Evolutionary conservation across 2,329 filamentous ascomycete genomes (phyloP), one percentile per base, ranked within the genome.

Genomic region (Aspergillus bombycis): DNA sequence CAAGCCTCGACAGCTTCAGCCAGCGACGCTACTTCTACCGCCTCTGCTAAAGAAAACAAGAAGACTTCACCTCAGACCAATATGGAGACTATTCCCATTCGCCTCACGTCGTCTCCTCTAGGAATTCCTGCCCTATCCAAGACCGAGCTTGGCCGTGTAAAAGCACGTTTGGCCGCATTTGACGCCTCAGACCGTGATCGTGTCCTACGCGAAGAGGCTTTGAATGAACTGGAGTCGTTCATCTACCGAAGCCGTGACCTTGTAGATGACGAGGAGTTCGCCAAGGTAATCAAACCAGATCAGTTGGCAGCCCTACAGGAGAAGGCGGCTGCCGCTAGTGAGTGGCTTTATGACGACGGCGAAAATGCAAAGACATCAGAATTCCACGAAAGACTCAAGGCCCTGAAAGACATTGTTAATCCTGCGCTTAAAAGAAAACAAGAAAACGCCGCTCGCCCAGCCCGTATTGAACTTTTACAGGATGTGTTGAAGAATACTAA

Each of bases 181-280:
- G 93, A 96, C 69, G 84, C 86, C 30, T 97, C 94, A 2, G 95
- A 99, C 78, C 87, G 86, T 69, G 88, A 90, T 32, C 91, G 94
- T 57, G 80, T 88, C 41, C 83, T 88, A 62, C 88, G 94, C 36
- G 94, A 97, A 75, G 94, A 97, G 76, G 88, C 92, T 1, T 83
- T 97, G 62, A 99, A 98, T 79, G 90, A 91, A 68, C 87, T 99
- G n/a, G 95, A 99, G 79, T 90, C 86, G 14, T 98, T 91, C 78
- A 97, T 94, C 16, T 99, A 99, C 83, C 90, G 89, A 72, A 87
- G 91, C 32, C 89, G 93, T 30, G 93, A 97, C 76, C 84, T 96
- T 52, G 83, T 97, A 2, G 90, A 92, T 48, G 89, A 90, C 64
- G 88, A 92, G 55, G 83, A 84, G 1, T 98, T 97, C 75, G 82